These are phyloP conservation scores for Cytospora piceicola DNA, from an alignment of 2,329 filamentous ascomycete species.

Conservation along the genomic window DNA sequence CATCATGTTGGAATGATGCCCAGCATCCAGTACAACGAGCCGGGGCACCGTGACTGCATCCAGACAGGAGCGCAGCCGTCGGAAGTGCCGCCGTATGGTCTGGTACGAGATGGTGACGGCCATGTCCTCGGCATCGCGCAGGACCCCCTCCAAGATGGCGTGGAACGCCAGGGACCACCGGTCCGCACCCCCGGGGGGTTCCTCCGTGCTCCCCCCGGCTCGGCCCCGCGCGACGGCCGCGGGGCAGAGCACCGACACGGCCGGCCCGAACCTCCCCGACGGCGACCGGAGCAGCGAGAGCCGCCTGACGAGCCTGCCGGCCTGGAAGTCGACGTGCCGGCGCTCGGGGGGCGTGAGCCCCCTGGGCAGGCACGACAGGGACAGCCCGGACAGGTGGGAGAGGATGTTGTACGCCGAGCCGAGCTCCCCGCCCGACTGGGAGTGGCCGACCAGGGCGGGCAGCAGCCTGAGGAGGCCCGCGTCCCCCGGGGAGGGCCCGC, in stretches of 20 bases:
- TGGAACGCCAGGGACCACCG: constrained; percentile 63
- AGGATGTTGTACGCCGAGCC: constrained; percentile 50
- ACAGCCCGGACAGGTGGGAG: constrained; percentile 42
- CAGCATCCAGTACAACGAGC: constrained; percentile 59
- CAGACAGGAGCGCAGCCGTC: constrained; percentile 52
- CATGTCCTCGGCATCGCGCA: constrained; percentile 65
- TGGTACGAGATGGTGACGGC: constrained; percentile 61
- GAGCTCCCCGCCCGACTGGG: constrained; percentile 35
- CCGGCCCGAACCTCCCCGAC: constrained; percentile 54
- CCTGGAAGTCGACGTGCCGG: constrained; percentile 49
- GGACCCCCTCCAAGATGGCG: constrained; percentile 56
- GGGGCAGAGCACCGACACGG: constrained; percentile 41
- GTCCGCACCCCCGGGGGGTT: constrained; percentile 35
- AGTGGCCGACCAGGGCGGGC: constrained; percentile 47
- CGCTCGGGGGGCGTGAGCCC: constrained; percentile 44
- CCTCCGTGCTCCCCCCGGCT: constrained; percentile 18
- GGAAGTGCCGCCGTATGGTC: constrained; percentile 56
- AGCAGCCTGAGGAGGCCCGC: constrained; percentile 41
- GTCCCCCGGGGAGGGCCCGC: constrained; percentile 3
- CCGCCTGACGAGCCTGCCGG: constrained; percentile 49
- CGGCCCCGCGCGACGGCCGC: constrained; percentile 23
- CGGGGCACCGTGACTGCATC: constrained; percentile 56
- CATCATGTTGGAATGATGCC: constrained; percentile 55
- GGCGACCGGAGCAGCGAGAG: constrained; percentile 51
- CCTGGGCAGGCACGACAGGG: constrained; percentile 43